Evolutionary conservation across 2,329 filamentous ascomycete species (phyloP).

Genomic region (Fusarium bulbicola): DNA sequence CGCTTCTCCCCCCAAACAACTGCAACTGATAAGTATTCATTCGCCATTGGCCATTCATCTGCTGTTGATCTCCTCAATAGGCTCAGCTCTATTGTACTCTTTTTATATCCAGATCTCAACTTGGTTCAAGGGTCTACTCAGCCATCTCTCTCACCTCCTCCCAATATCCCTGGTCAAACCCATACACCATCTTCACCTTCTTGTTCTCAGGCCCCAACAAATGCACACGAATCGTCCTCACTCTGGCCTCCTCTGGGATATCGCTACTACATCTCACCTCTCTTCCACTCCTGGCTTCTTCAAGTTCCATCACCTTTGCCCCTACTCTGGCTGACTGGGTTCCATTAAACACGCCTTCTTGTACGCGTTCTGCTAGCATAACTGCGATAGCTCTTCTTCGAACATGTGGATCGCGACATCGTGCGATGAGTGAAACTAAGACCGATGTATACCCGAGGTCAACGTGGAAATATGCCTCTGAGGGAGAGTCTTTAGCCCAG

Average conservation of each 20-base stretch:
- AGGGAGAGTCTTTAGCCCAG: neutral
- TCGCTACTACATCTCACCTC: constrained; percentile 4
- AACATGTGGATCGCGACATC: constrained; percentile 16
- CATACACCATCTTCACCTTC: constrained; percentile 8
- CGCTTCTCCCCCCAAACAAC: neutral
- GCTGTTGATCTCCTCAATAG: neutral
- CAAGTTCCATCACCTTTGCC: constrained; percentile 16
- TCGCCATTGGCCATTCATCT: neutral
- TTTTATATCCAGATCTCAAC: neutral
- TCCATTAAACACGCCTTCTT: constrained; percentile 20
- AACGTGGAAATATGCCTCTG: constrained; percentile 11
- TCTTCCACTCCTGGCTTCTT: constrained; percentile 6
- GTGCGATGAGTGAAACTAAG: constrained; percentile 6
- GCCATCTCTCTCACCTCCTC: constrained; percentile 5
- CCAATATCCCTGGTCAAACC: neutral
- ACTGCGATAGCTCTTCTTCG: constrained; percentile 10
- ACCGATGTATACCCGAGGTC: constrained; percentile 21
- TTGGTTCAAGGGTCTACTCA: neutral
- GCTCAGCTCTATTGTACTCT: fast-evolving
- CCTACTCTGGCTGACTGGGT: constrained; percentile 7
- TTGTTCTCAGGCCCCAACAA: neutral
- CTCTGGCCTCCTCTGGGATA: neutral
- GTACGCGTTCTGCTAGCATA: constrained; percentile 12
- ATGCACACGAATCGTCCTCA: constrained; percentile 10
- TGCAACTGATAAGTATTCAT: neutral